These are phyloP conservation scores for Xylariaceae sp. DNA, from an alignment of 2,329 filamentous ascomycete genomes.

Conservation along the genomic window DNA sequence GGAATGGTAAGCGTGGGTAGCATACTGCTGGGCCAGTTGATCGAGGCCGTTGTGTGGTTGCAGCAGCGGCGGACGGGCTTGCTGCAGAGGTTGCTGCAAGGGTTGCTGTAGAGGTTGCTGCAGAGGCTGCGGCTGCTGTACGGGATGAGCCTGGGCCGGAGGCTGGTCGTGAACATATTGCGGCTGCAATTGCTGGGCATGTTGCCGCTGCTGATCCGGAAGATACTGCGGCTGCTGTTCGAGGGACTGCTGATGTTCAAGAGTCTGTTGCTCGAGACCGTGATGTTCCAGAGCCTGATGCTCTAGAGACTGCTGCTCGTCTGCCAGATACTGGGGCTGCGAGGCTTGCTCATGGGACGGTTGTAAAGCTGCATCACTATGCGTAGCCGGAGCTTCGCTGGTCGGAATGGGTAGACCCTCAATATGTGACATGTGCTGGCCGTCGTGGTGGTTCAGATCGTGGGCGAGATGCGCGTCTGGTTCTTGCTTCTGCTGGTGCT, in stretches of 20 bases:
- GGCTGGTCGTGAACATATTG: conserved; percentile 13
- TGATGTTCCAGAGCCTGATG: conserved; percentile 18
- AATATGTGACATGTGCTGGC: conserved; percentile 7
- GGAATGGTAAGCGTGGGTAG: conserved; percentile 24
- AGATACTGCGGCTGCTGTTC: conserved; percentile 5
- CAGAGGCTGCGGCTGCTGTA: conserved; percentile 3
- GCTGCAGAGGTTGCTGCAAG: conserved; percentile 32
- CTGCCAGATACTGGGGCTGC: background rate
- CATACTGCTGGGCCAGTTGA: conserved; percentile 38
- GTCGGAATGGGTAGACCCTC: conserved; percentile 3
- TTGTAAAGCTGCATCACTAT: conserved; percentile 5
- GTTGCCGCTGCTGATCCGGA: conserved; percentile 12
- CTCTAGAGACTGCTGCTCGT: conserved; percentile 14
- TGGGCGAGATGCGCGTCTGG: conserved; percentile 5
- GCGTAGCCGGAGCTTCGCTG: conserved; percentile 8
- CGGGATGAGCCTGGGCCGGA: conserved; percentile 13
- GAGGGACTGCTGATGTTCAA: background rate
- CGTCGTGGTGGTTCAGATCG: conserved; percentile 13
- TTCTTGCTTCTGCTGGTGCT: background rate
- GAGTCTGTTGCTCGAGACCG: conserved; percentile 5
- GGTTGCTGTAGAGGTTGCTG: conserved; percentile 33
- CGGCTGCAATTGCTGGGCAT: conserved; percentile 11
- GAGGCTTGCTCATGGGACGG: conserved; percentile 2
- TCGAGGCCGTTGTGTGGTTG: conserved; percentile 23
- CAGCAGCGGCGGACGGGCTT: conserved; percentile 21